These are phyloP conservation scores for Iberis pinnata DNA, from an alignment of 345 rosid genomes.

Conservation along the genomic window DNA sequence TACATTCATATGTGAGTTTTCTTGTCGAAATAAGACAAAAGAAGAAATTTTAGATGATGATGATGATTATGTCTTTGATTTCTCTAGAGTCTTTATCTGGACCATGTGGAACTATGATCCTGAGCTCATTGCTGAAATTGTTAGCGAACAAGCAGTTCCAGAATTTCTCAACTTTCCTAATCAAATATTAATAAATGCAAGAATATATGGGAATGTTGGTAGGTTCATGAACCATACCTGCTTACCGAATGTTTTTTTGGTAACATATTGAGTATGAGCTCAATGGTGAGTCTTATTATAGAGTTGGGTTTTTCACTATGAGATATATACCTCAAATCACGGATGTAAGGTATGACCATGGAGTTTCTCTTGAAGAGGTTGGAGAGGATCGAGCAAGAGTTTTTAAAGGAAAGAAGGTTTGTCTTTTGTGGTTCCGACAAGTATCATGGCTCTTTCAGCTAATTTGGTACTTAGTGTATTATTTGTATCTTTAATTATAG, in stretches of 20 bases:
- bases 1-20: conserved; percentile 43
- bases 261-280: conserved; percentile 40
- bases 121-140: conserved; percentile 4
- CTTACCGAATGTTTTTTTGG: conserved; percentile 45
- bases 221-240: conserved; percentile 80
- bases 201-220: conserved; percentile 54
- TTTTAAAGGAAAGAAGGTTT: conserved; percentile 30
- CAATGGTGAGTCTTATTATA: conserved; percentile 6
- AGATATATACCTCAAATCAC: conserved; percentile 44
- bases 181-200: conserved; percentile 47
- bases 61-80: conserved; percentile 46
- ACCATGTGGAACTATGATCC: conserved; percentile 23
- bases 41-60: conserved; percentile 1
- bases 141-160: conserved; percentile 19
- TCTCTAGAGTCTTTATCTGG: conserved; percentile 29
- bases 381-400: conserved; percentile 15
- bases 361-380: conserved; percentile 13
- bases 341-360: conserved; percentile 47
- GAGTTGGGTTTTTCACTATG: conserved; percentile 33
- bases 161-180: conserved; percentile 31
- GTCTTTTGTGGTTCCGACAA: conserved; percentile 52
- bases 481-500: no score
- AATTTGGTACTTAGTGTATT: no score
- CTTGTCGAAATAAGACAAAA: conserved; percentile 19
- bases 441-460: conserved; percentile 43